phyloP scores from a whole-genome alignment of 2,329 filamentous ascomycete genomes.

The Ceratocystis huliohia region DNA sequence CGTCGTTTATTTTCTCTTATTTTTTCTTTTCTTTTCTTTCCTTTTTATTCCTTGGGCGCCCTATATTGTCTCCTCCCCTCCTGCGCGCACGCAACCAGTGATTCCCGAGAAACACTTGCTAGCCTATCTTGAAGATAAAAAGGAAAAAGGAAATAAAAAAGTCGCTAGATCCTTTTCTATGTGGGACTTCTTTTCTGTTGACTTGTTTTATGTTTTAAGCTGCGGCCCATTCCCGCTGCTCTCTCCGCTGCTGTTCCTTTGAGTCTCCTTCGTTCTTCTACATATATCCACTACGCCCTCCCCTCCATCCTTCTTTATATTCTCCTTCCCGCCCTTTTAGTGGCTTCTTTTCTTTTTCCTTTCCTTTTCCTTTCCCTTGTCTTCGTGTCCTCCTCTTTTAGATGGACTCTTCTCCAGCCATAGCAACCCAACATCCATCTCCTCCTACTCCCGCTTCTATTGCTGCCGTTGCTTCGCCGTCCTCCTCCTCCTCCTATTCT shows the following conservation, averaged over 20 bases:
- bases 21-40: conserved; percentile 14
- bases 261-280: not conserved
- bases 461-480: not conserved
- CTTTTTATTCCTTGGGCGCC: conserved; percentile 10
- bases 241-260: not conserved
- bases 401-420: conserved; percentile 19
- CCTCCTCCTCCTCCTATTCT: not conserved
- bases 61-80: conserved; percentile 9
- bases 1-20: too few relatives aligned
- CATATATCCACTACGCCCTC: not conserved
- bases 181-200: conserved; percentile 7
- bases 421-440: not conserved
- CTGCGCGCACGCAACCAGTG: not conserved
- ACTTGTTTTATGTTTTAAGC: conserved; percentile 14
- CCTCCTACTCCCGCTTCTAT: not conserved
- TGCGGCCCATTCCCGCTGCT: conserved; percentile 12
- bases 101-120: conserved; percentile 2
- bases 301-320: conserved; percentile 3
- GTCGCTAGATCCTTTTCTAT: conserved; percentile 6
- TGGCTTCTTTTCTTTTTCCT: not conserved
- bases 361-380: not conserved
- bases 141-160: not conserved
- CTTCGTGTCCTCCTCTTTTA: conserved; percentile 8
- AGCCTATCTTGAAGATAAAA: not conserved
- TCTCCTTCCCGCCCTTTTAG: not conserved